phyloP scores from a whole-genome alignment of 495 filamentous ascomycete species.

The Lepraria neglecta region DNA sequence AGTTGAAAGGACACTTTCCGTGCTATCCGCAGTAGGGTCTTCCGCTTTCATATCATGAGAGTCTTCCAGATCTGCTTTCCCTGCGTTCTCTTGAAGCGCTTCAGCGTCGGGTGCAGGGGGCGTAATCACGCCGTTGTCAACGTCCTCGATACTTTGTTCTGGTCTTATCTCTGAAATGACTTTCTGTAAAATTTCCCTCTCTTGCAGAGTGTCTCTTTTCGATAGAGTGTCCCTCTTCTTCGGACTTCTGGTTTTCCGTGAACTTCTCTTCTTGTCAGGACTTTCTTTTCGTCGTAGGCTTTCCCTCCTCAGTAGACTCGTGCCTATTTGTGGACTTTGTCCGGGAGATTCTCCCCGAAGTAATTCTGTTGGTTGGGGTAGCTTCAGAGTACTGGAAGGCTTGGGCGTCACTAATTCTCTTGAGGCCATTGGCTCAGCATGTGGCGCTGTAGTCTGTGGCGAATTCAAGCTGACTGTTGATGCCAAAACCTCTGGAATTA shows the following conservation, averaged over 20 bases:
- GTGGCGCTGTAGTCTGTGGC: neutral
- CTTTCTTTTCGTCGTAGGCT: slow-evolving; percentile 21
- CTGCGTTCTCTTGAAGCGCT: neutral
- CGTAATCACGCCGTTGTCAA: neutral
- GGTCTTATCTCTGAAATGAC: slow-evolving; percentile 17
- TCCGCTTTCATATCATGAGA: neutral
- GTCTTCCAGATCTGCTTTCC: neutral
- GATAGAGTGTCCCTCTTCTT: slow-evolving; percentile 23
- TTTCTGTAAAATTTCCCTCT: slow-evolving; percentile 24
- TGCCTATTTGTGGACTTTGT: slow-evolving; percentile 24
- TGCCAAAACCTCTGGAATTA: no score
- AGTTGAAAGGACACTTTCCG: neutral
- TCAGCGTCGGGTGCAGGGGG: neutral
- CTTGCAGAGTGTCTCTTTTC: slow-evolving; percentile 23
- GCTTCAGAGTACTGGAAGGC: neutral
- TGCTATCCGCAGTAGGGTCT: no score
- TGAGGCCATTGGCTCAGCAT: neutral
- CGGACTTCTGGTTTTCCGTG: slow-evolving; percentile 17
- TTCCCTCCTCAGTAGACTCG: slow-evolving; percentile 23
- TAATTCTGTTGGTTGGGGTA: neutral
- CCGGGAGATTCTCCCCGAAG: neutral
- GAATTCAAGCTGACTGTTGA: neutral
- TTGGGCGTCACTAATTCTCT: neutral
- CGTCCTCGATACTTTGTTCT: slow-evolving; percentile 7
- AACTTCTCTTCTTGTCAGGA: slow-evolving; percentile 14